Percentiles rank a stretch among this genome's conserved stretches.
phyloP scores from a whole-genome alignment of 345 rosid genomes.

The Lumnitzera racemosa region DNA sequence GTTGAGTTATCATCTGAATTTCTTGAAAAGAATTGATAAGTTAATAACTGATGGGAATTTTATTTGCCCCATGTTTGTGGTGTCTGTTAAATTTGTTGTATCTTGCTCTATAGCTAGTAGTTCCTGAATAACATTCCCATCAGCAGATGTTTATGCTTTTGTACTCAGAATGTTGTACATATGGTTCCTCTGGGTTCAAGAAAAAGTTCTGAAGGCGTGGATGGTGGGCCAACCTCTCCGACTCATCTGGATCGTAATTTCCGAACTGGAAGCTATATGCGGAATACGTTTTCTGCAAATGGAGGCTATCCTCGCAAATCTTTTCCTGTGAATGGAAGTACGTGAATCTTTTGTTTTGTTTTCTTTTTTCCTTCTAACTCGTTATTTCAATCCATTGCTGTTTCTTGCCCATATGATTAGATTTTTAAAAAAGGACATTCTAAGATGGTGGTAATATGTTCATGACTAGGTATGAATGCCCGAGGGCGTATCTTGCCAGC shows the following conservation, averaged over 20 bases:
- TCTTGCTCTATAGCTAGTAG: no score
- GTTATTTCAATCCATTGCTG: background rate
- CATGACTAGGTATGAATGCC: no score
- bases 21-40: no score
- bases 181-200: slow-evolving; percentile 26
- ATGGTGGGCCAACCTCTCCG: slow-evolving; percentile 4
- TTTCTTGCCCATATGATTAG: background rate
- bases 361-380: background rate
- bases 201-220: slow-evolving; percentile 27
- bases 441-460: no score
- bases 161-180: slow-evolving; percentile 34
- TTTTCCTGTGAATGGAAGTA: slow-evolving; percentile 11
- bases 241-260: slow-evolving; percentile 27
- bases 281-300: slow-evolving; percentile 30
- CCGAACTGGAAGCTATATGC: slow-evolving; percentile 41
- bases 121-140: no score
- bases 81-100: no score
- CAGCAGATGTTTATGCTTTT: slow-evolving; percentile 6
- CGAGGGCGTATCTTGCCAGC: no score
- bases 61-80: no score
- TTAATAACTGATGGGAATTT: no score
- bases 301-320: slow-evolving; percentile 10
- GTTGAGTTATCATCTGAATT: no score
- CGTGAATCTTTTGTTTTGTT: background rate
- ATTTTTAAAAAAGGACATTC: background rate